Conservation (phyloP, 2,329 filamentous ascomycete genomes). For the Cladosporium sp. region DNA sequence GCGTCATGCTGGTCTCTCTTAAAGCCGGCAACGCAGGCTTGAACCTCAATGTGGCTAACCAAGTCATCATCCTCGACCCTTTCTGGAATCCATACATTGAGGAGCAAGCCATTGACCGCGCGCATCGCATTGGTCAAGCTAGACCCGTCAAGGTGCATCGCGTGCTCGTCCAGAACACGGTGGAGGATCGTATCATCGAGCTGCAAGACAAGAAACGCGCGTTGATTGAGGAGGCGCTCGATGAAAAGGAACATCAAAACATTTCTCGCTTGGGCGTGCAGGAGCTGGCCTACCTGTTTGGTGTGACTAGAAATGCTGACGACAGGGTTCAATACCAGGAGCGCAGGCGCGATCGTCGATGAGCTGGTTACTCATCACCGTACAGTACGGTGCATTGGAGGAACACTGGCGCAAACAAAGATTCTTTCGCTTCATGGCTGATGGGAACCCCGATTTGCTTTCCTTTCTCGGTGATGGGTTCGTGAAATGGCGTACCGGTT, state of each 20-base stretch:
- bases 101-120: conserved; percentile 84
- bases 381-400: no score
- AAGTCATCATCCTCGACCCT: conserved; percentile 84
- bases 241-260: conserved; percentile 63
- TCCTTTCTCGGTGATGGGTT: background rate
- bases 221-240: conserved; percentile 71
- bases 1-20: conserved; percentile 70
- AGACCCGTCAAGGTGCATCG: conserved; percentile 71
- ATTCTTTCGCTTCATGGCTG: background rate
- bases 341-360: background rate
- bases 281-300: conserved; percentile 68
- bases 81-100: conserved; percentile 95
- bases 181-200: conserved; percentile 78
- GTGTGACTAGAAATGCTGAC: conserved; percentile 24
- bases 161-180: conserved; percentile 67
- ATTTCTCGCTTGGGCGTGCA: conserved; percentile 59
- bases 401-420: background rate
- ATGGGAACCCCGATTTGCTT: background rate
- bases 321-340: conserved; percentile 20
- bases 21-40: conserved; percentile 80
- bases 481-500: background rate
- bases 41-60: conserved; percentile 74
- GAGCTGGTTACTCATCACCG: background rate
- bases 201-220: conserved; percentile 73
- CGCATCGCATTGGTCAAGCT: conserved; percentile 78